phyloP scores from a whole-genome alignment of 345 rosid species.

The Moricandia arvensis region DNA sequence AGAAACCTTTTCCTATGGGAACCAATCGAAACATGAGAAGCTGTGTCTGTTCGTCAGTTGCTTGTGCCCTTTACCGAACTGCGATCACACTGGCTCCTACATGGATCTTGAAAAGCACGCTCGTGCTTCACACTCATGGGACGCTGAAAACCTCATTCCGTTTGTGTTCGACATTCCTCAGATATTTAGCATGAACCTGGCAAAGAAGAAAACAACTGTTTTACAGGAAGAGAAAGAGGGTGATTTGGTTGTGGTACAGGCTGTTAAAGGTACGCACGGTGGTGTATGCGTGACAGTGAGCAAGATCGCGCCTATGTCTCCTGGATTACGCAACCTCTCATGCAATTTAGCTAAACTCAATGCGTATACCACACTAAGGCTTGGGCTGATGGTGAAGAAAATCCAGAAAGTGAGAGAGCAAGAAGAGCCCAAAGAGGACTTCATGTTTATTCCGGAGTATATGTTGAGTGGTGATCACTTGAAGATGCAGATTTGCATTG shows the following conservation, averaged over 20 bases:
- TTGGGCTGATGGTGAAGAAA: slow-evolving; percentile 1
- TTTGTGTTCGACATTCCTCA: background rate
- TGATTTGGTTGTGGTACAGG: slow-evolving; percentile 35
- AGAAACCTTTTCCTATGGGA: slow-evolving; percentile 25
- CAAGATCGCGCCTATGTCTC: slow-evolving; percentile 14
- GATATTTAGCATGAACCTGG: background rate
- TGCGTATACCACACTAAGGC: background rate
- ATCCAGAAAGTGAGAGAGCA: background rate
- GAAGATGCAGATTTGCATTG: slow-evolving; percentile 22
- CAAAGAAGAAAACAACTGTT: background rate
- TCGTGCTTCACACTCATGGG: slow-evolving; percentile 31
- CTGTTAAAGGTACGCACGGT: slow-evolving; percentile 6
- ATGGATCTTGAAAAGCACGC: slow-evolving; percentile 40
- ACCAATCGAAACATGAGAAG: slow-evolving; percentile 43
- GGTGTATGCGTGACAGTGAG: slow-evolving; percentile 27
- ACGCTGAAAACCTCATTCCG: background rate
- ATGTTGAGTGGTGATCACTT: background rate
- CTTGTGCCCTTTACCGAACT: slow-evolving; percentile 48
- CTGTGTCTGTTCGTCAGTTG: slow-evolving; percentile 37
- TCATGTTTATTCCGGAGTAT: slow-evolving; percentile 5
- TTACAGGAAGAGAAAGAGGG: slow-evolving; percentile 6
- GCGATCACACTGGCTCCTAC: slow-evolving; percentile 43
- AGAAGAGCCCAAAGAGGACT: background rate
- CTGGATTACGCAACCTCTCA: background rate
- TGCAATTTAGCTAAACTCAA: background rate